Percentiles rank a stretch among this genome's conserved stretches.
These are phyloP conservation scores for Tephrocybe sp. DNA, from an alignment of 768 basidiomycete genomes.

Conservation along the genomic window DNA sequence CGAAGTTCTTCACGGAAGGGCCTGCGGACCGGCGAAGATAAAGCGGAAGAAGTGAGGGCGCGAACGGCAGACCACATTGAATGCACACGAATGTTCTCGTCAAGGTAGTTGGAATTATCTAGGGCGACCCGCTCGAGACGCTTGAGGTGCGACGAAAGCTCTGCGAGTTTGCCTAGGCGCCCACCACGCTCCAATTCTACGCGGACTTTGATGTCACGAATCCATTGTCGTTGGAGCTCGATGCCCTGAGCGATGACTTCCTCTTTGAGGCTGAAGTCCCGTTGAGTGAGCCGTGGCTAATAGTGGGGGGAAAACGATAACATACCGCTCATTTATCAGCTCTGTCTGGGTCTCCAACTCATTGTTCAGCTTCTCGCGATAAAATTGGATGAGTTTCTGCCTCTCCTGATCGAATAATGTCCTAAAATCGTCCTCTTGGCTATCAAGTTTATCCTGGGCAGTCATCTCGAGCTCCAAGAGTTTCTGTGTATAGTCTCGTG, in stretches of 20 bases:
- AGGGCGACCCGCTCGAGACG: slow-evolving; percentile 87
- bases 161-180: slow-evolving; percentile 90
- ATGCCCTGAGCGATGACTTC: slow-evolving; percentile 96
- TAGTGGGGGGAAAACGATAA: neutral
- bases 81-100: slow-evolving; percentile 91
- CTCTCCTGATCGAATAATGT: slow-evolving; percentile 80
- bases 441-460: slow-evolving; percentile 79
- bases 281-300: neutral
- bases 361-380: slow-evolving; percentile 80
- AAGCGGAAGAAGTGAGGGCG: slow-evolving; percentile 62
- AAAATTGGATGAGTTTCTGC: slow-evolving; percentile 65
- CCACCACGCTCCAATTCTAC: slow-evolving; percentile 97
- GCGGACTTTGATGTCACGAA: slow-evolving; percentile 91
- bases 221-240: slow-evolving; percentile 95
- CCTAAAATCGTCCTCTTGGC: slow-evolving; percentile 83
- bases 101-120: slow-evolving; percentile 87
- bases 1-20: slow-evolving; percentile 92
- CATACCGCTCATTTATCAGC: slow-evolving; percentile 91
- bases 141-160: slow-evolving; percentile 86
- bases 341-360: slow-evolving; percentile 89
- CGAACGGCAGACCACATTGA: slow-evolving; percentile 92
- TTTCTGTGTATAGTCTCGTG: slow-evolving; percentile 77
- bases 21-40: slow-evolving; percentile 63
- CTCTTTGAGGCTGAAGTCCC: slow-evolving; percentile 69
- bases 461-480: slow-evolving; percentile 83